These are phyloP conservation scores for Megacollybia marginata DNA, from an alignment of 768 basidiomycete species.

Conservation along the genomic window DNA sequence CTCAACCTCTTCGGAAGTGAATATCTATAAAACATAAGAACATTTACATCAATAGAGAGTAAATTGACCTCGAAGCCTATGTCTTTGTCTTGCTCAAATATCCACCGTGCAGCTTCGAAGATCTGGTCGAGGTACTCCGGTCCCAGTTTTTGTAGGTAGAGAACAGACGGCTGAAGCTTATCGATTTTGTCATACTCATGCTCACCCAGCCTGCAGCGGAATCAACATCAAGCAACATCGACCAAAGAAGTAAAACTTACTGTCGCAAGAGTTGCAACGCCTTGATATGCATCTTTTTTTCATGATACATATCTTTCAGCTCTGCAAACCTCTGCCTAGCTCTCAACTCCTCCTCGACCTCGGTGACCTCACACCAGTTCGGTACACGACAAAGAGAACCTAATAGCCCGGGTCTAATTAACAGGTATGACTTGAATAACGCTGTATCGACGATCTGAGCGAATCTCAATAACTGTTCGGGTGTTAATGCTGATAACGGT, in stretches of 20 bases:
- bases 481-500: conserved; percentile 62
- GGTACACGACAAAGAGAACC: conserved; percentile 84
- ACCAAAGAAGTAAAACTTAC: conserved; percentile 37
- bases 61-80: conserved; percentile 67
- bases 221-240: neutral
- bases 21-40: conserved; percentile 51
- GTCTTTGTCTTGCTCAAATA: conserved; percentile 65
- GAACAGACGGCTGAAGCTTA: conserved; percentile 76
- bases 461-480: conserved; percentile 79
- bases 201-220: conserved; percentile 58
- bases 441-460: conserved; percentile 96
- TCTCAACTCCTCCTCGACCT: conserved; percentile 83
- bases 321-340: conserved; percentile 90
- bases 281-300: conserved; percentile 92
- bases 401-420: conserved; percentile 72
- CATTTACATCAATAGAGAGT: neutral
- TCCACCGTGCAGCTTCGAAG: conserved; percentile 78
- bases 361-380: conserved; percentile 96
- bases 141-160: conserved; percentile 87
- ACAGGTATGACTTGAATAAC: conserved; percentile 86
- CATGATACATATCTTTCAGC: conserved; percentile 85
- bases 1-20: conserved; percentile 91
- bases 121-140: conserved; percentile 76
- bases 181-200: conserved; percentile 73
- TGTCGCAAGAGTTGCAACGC: conserved; percentile 78